Evolutionary conservation across 441 rosid species (phyloP), one percentile per base, ranked within the genome.

Genomic region (Codiaeum variegatum): DNA sequence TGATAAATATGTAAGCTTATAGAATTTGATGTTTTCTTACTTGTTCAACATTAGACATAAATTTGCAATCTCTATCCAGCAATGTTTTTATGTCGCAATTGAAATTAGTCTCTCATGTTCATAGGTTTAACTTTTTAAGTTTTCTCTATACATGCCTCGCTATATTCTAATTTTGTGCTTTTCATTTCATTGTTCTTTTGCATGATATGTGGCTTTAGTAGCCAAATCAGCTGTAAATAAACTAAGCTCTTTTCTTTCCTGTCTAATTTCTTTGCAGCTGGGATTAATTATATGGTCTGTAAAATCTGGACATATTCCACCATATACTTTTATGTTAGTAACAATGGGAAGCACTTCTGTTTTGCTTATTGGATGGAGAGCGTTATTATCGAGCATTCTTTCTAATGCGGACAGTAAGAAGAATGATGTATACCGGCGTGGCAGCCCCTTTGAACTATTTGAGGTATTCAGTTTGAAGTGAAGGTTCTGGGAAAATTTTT

Each of bases 321-420:
- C 86, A 26, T 87, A 77, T 75, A 69, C 79, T 55, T 93, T 93
- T 80, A 73, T 84, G 34, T 76, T 91, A 62, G 97, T 91, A 28
- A 87, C 98, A 38, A 84, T 92, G 95, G 98, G 91, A 79, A 91
- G 88, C 84, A 88, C 97, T 47, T 90, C 88, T 65, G 87, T 88
- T 79, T 81, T 90, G 61, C 98, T 90, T 65, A 74, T 90, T 28
- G 96, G 98, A 19, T 90, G 96, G 96, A 87, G 96, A 84, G 76
- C 90, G 6, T 71, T 92, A 54, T 61, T 86, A 46, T 80, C 83
- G 79, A 89, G 78, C 79, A 70, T 88, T 76, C 86, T 93, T 59
- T 87, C 90, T 31, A 72, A 60, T 19, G 75, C 78, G 16, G 81
- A 84, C 24, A 85, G 80, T 78, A 90, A 87, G 85, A 90, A 88